Evolutionary conservation across 1,284 basidiomycete species (phyloP).

Genomic region (Moesziomyces parantarcticus): DNA sequence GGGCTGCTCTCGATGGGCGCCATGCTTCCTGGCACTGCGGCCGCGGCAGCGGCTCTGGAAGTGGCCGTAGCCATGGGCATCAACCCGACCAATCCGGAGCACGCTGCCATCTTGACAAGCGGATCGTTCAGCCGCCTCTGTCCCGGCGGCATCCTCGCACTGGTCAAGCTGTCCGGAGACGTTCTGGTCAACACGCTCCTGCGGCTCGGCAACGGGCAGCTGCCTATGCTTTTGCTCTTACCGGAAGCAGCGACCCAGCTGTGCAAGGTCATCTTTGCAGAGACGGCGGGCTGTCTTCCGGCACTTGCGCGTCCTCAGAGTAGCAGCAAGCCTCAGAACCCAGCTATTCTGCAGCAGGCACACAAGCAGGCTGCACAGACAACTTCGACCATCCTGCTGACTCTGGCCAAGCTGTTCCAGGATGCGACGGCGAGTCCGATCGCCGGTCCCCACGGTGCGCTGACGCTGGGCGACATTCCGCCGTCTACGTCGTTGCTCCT

Average conservation of each 20-base stretch:
- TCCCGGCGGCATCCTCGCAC: conserved; percentile 56
- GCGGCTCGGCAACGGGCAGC: conserved; percentile 54
- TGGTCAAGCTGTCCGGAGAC: conserved; percentile 58
- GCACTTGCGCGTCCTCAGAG: conserved; percentile 24
- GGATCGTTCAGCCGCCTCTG: conserved; percentile 51
- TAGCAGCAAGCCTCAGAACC: conserved; percentile 9
- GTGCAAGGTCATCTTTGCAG: conserved; percentile 52
- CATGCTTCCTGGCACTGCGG: conserved; percentile 50
- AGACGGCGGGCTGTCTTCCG: conserved; percentile 52
- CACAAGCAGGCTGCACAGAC: conserved; percentile 68
- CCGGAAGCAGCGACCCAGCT: conserved; percentile 54
- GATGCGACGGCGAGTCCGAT: conserved; percentile 66
- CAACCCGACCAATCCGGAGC: conserved; percentile 43
- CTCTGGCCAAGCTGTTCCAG: conserved; percentile 74
- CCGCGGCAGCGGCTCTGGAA: conserved; percentile 44
- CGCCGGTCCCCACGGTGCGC: conserved; percentile 43
- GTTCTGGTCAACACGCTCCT: conserved; percentile 48
- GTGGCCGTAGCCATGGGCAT: conserved; percentile 54
- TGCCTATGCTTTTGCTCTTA: conserved; percentile 59
- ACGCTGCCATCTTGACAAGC: conserved; percentile 37
- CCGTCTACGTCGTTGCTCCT: conserved; percentile 72
- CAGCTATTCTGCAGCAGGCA: conserved; percentile 57
- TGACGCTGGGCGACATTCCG: conserved; percentile 68
- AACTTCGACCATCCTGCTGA: conserved; percentile 73
- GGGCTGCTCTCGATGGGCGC: conserved; percentile 59